These are phyloP conservation scores for Thinopyrum elongatum DNA, from an alignment of 176 grass and related monocot genomes.

Conservation along the genomic window DNA sequence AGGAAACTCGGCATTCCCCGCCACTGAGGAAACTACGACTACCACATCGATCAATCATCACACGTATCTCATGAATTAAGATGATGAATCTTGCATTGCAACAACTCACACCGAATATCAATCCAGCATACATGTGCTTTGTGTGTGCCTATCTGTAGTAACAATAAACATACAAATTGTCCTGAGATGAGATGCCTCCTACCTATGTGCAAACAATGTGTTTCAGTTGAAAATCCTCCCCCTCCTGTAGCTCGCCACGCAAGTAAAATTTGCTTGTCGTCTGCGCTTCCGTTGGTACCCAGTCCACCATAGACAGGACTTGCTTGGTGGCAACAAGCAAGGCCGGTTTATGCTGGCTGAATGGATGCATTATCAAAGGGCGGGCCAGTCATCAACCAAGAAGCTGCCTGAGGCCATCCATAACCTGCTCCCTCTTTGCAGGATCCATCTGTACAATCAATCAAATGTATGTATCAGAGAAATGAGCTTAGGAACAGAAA, in stretches of 20 bases:
- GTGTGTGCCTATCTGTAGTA: neutral
- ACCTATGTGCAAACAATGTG: constrained; percentile 26
- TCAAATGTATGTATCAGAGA: neutral
- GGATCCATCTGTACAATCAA: constrained; percentile 70
- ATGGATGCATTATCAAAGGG: neutral
- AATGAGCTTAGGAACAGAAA: neutral
- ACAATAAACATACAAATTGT: neutral
- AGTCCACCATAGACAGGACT: neutral
- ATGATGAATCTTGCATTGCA: constrained; percentile 9
- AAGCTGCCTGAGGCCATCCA: constrained; percentile 68
- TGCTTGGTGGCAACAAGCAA: neutral
- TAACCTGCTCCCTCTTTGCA: constrained; percentile 57
- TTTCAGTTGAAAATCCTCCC: neutral
- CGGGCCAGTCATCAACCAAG: constrained; percentile 38
- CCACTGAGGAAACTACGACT: neutral
- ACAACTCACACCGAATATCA: constrained; percentile 4
- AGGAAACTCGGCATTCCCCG: no score
- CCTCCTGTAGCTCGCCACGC: neutral
- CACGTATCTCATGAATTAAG: neutral
- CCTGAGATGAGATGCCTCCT: neutral
- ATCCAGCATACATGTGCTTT: neutral
- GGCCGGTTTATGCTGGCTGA: neutral
- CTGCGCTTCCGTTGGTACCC: neutral
- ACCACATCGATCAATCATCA: neutral
- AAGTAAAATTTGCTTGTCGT: neutral